Conservation (phyloP, 371 early-diverging fungal species). For the Mucor racemosus region DNA sequence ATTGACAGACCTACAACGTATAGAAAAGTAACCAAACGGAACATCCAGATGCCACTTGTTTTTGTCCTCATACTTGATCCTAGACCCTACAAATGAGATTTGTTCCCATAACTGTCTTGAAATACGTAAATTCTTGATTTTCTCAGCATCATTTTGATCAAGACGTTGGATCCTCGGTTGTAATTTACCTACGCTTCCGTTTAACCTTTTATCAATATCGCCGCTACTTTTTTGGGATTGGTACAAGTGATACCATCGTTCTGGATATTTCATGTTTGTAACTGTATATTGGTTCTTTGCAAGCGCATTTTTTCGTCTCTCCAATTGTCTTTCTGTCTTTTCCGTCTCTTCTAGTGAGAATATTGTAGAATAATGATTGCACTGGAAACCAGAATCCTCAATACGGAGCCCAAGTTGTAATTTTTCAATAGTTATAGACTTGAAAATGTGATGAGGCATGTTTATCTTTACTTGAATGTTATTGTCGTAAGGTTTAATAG, state of each 20-base stretch:
- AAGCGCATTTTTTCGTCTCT: neutral
- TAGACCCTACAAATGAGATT: slow-evolving; percentile 9
- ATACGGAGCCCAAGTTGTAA: slow-evolving; percentile 18
- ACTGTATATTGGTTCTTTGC: neutral
- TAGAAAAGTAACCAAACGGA: slow-evolving; percentile 18
- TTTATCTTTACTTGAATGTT: slow-evolving; percentile 16
- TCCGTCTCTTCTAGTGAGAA: slow-evolving; percentile 18
- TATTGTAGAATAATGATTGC: slow-evolving; percentile 7
- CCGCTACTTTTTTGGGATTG: neutral
- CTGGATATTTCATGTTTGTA: neutral
- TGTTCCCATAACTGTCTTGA: slow-evolving; percentile 17
- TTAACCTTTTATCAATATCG: neutral
- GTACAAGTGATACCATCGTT: slow-evolving; percentile 27
- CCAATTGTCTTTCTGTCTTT: neutral
- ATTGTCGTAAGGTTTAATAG: slow-evolving; percentile 23
- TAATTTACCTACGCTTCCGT: neutral
- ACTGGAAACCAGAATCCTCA: slow-evolving; percentile 24
- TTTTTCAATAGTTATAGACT: slow-evolving; percentile 12
- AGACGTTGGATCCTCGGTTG: slow-evolving; percentile 11
- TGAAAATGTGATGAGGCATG: slow-evolving; percentile 21
- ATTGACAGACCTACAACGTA: slow-evolving; percentile 14
- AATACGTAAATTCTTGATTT: neutral
- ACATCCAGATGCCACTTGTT: slow-evolving; percentile 19
- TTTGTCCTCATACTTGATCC: slow-evolving; percentile 18
- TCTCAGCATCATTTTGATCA: neutral